Percentiles rank a stretch among this genome's conserved stretches.
phyloP scores from a whole-genome alignment of 2,329 filamentous ascomycete genomes.

The Paecilomyces sp. region DNA sequence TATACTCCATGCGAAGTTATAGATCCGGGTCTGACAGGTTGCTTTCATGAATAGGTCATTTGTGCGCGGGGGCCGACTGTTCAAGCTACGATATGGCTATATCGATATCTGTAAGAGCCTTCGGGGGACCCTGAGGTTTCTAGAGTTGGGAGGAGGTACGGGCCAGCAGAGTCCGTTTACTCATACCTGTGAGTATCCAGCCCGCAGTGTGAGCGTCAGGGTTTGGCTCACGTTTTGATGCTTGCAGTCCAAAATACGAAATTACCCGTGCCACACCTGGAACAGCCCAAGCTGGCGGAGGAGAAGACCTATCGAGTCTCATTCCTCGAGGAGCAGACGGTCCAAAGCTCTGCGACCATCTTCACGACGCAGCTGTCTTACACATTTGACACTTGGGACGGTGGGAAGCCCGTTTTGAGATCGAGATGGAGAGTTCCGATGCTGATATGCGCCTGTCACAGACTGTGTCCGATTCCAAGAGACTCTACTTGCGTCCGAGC shows the following conservation, averaged over 20 bases:
- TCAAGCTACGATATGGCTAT: conserved; percentile 31
- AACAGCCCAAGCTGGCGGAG: conserved; percentile 30
- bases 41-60: conserved; percentile 24
- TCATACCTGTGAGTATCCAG: conserved; percentile 27
- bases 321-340: conserved; percentile 37
- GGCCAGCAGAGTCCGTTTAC: conserved; percentile 29
- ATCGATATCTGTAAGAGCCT: conserved; percentile 34
- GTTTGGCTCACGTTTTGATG: background rate
- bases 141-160: conserved; percentile 31
- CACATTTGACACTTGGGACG: conserved; percentile 35
- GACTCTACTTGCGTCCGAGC: conserved; percentile 27
- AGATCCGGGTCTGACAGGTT: background rate
- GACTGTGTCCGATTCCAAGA: conserved; percentile 37
- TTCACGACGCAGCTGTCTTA: conserved; percentile 36
- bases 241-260: conserved; percentile 26
- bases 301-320: conserved; percentile 31
- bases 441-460: conserved; percentile 9
- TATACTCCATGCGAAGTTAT: background rate
- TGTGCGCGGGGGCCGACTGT: conserved; percentile 28
- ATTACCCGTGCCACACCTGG: conserved; percentile 35
- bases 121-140: conserved; percentile 24
- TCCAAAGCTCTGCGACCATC: conserved; percentile 29
- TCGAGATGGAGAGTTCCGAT: too few relatives aligned
- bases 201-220: background rate
- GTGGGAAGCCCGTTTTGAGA: conserved; percentile 13